A percentile compares a stretch with the other conserved stretches of the same genome.
These are phyloP conservation scores for Scopulariopsis brevicaulis DNA, from an alignment of 2,329 filamentous ascomycete genomes.

Conservation along the genomic window DNA sequence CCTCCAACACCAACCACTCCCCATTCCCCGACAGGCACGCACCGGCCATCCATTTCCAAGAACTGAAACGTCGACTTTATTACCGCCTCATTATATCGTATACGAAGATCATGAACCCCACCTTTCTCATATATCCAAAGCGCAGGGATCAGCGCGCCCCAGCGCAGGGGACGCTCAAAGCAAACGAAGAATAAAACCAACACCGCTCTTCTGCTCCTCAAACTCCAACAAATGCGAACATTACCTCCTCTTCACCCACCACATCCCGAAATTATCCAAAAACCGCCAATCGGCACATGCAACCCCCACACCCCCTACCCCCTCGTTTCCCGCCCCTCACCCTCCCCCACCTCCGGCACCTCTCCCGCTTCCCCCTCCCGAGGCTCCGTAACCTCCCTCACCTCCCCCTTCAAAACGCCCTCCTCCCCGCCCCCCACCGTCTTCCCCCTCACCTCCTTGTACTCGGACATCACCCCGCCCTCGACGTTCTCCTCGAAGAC, in stretches of 20 bases:
- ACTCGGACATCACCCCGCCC: conserved; percentile 33
- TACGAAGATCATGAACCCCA: not conserved
- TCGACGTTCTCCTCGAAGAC: conserved; percentile 42
- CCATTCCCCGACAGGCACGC: no score
- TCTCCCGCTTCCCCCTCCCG: not conserved
- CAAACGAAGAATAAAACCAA: not conserved
- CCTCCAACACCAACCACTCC: no score
- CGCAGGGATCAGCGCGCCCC: not conserved
- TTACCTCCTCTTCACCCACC: no score
- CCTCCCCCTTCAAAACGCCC: not conserved
- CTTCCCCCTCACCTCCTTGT: conserved; percentile 23
- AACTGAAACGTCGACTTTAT: not conserved
- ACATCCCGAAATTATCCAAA: no score
- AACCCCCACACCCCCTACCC: no score
- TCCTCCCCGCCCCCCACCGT: not conserved
- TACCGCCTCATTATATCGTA: not conserved
- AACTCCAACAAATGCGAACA: no score
- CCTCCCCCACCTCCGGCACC: no score
- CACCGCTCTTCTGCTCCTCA: no score
- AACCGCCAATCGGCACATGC: no score
- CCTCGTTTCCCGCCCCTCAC: no score
- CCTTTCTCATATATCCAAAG: not conserved
- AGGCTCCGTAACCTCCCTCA: not conserved
- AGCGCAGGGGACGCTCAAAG: not conserved
- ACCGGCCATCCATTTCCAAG: not conserved